Conservation (phyloP, 192 early-diverging fungal genomes). For the Backusella circina region DNA sequence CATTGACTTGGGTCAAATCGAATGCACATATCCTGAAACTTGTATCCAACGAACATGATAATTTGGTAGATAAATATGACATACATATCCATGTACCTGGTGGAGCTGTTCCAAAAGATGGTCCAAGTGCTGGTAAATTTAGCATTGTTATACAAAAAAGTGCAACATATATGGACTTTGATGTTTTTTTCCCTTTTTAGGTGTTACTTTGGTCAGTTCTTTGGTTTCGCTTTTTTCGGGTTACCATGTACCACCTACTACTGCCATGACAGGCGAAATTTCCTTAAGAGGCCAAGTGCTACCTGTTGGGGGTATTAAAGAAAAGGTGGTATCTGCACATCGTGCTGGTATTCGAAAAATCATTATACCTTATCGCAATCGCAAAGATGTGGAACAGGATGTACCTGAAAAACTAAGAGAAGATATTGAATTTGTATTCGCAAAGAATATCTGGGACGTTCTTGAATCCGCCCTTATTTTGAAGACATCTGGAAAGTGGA, state of each 20-base stretch:
- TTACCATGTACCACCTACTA: conserved; percentile 46
- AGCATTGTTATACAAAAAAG: not conserved
- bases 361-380: conserved; percentile 66
- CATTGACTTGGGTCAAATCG: conserved; percentile 69
- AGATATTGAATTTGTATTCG: conserved; percentile 68
- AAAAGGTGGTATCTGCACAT: conserved; percentile 83
- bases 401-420: conserved; percentile 61
- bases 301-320: conserved; percentile 84
- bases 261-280: conserved; percentile 87
- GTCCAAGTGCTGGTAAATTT: conserved; percentile 54
- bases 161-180: not conserved
- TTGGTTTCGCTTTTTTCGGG: conserved; percentile 72
- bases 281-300: conserved; percentile 77
- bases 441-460: conserved; percentile 59
- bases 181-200: not conserved
- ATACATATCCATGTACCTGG: conserved; percentile 84
- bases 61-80: conserved; percentile 52
- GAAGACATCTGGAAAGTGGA: conserved; percentile 7
- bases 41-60: conserved; percentile 25
- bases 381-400: conserved; percentile 67
- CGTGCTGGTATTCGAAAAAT: conserved; percentile 67
- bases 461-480: conserved; percentile 44
- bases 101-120: conserved; percentile 83
- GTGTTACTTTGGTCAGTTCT: conserved; percentile 70
- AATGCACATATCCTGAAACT: conserved; percentile 58